Conservation (phyloP, 208 protist genomes). For the Leishmania turanica region DNA sequence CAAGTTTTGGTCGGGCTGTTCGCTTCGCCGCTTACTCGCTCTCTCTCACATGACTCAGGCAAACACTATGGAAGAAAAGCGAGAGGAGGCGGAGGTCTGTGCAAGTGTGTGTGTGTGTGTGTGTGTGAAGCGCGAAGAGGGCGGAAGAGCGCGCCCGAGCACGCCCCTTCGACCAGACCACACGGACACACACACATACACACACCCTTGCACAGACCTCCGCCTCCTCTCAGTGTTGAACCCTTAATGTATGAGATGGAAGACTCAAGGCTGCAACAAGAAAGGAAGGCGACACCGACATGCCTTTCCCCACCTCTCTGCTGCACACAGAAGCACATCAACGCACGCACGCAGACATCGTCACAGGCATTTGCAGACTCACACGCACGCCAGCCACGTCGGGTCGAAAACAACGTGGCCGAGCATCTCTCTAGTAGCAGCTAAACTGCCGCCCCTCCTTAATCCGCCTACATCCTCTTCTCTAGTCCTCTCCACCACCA, state of each 20-base stretch:
- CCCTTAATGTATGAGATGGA: conserved; percentile 88
- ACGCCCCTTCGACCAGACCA: not conserved
- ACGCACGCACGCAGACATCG: not conserved
- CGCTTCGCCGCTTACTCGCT: conserved; percentile 11
- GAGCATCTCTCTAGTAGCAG: not conserved
- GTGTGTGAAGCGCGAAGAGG: not conserved
- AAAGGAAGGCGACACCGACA: not conserved
- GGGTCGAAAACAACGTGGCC: not conserved
- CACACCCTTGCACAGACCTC: not conserved
- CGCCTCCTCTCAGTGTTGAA: conserved; percentile 25
- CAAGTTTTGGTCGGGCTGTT: not conserved
- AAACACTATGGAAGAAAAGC: conserved; percentile 45
- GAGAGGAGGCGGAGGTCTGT: not conserved
- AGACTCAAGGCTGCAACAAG: not conserved
- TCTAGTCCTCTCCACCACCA: not conserved
- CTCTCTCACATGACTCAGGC: conserved; percentile 92
- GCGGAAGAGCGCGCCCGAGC: not conserved
- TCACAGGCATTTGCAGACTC: not conserved
- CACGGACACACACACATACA: conserved; percentile 5
- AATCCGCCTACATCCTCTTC: not conserved
- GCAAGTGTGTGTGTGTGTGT: not conserved
- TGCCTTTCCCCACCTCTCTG: not conserved
- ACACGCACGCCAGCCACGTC: not conserved
- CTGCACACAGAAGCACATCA: not conserved
- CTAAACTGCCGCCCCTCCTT: not conserved